phyloP scores from a whole-genome alignment of 192 early-diverging fungal species.

The Obelidium mucronatum region DNA sequence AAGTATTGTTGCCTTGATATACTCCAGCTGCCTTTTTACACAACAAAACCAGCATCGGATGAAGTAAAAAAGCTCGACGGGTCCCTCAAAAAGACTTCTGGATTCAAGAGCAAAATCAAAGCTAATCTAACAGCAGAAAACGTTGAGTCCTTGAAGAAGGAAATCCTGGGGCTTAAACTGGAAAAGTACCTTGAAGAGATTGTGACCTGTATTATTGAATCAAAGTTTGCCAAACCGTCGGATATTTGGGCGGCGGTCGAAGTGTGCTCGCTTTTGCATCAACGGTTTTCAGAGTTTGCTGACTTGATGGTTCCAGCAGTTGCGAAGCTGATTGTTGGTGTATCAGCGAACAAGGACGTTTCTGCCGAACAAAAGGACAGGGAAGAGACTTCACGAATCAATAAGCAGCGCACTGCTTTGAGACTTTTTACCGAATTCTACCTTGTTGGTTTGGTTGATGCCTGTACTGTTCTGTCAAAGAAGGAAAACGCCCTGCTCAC shows the following conservation, averaged over 20 bases:
- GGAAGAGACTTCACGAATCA: constrained; percentile 77
- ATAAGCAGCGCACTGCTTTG: constrained; percentile 69
- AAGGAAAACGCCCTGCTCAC: neutral
- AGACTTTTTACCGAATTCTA: constrained; percentile 84
- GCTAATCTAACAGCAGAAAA: constrained; percentile 68
- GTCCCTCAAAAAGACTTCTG: constrained; percentile 97
- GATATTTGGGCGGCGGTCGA: constrained; percentile 88
- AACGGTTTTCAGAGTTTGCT: constrained; percentile 85
- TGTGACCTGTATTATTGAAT: constrained; percentile 76
- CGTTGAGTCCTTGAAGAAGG: constrained; percentile 63
- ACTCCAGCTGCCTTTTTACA: too few relatives aligned
- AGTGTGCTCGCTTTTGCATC: constrained; percentile 81
- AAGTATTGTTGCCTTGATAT: neutral
- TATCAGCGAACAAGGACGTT: constrained; percentile 43
- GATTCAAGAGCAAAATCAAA: constrained; percentile 94
- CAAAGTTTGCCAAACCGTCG: constrained; percentile 69
- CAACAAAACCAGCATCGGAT: neutral
- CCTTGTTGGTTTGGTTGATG: constrained; percentile 60
- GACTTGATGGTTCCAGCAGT: constrained; percentile 69
- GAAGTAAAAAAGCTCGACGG: constrained; percentile 74
- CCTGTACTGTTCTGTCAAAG: too few relatives aligned
- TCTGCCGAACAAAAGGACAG: constrained; percentile 84
- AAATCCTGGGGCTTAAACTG: constrained; percentile 82
- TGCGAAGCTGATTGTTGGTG: constrained; percentile 69
- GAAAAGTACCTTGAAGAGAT: constrained; percentile 98